Conservation (phyloP, 2,329 filamentous ascomycete genomes). For the Aspergillus pseudoterreus region DNA sequence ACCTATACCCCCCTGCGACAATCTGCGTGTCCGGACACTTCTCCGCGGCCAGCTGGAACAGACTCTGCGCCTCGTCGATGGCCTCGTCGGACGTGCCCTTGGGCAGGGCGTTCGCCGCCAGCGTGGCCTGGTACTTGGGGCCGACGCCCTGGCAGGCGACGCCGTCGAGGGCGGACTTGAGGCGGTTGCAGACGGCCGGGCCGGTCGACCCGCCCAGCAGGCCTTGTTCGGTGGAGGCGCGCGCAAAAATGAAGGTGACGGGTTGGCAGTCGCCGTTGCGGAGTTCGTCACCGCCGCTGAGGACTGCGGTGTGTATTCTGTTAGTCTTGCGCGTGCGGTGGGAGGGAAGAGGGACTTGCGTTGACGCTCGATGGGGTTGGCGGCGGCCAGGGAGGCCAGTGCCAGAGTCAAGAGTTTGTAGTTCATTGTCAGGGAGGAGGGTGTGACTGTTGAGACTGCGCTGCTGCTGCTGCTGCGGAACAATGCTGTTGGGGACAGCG, state of each 20-base stretch:
- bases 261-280: constrained; percentile 37
- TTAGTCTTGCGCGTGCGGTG: background rate
- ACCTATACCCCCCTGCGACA: constrained; percentile 45
- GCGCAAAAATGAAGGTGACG: constrained; percentile 48
- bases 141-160: constrained; percentile 44
- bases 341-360: background rate
- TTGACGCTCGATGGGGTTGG: constrained; percentile 7
- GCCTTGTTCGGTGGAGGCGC: constrained; percentile 48
- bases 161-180: constrained; percentile 15
- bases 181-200: constrained; percentile 26
- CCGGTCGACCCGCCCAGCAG: constrained; percentile 41
- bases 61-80: constrained; percentile 41
- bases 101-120: constrained; percentile 37
- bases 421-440: background rate
- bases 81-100: constrained; percentile 31
- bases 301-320: background rate
- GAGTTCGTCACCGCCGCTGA: constrained; percentile 35
- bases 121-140: constrained; percentile 38
- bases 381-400: constrained; percentile 1
- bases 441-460: too few species aligned
- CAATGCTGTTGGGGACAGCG: too few species aligned
- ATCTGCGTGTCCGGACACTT: constrained; percentile 46
- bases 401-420: background rate
- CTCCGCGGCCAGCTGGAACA: constrained; percentile 39
- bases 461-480: background rate